Percentiles rank a stretch among this genome's conserved stretches.
Conservation (phyloP, 2,329 filamentous ascomycete genomes). For the Sclerotinia spermophila region DNA sequence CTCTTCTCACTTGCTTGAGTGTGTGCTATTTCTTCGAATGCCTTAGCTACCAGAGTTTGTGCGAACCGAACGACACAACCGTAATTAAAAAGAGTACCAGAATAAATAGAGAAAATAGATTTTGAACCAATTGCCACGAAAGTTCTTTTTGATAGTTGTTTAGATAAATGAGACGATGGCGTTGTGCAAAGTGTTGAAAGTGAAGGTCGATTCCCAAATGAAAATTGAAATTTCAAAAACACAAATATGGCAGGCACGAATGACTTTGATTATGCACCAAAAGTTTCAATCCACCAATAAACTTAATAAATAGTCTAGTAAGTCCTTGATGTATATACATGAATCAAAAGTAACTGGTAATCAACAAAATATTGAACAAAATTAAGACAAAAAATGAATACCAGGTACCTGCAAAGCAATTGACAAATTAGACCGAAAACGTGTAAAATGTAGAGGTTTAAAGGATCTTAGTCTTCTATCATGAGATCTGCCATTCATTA, state of each 20-base stretch:
- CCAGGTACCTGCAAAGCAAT: background rate
- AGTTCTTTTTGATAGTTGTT: background rate
- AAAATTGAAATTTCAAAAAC: background rate
- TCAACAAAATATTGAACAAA: background rate
- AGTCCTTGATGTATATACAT: background rate
- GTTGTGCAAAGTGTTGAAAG: background rate
- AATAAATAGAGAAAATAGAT: no score
- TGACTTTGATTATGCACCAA: no score
- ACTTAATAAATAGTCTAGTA: background rate
- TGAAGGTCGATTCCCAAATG: background rate
- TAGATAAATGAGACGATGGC: background rate
- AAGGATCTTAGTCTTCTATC: background rate
- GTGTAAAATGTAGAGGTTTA: no score
- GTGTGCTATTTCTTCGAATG: background rate
- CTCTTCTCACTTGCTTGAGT: background rate
- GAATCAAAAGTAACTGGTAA: no score
- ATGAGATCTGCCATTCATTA: background rate
- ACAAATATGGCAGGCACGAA: background rate
- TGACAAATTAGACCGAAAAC: background rate
- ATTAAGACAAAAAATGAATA: background rate
- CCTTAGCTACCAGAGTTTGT: background rate
- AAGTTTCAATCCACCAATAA: background rate
- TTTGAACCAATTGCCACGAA: background rate
- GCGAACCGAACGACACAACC: no score
- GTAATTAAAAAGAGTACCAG: background rate